Evolutionary conservation across 805 yeast species (phyloP).

Genomic region (Metschnikowia koreensis): DNA sequence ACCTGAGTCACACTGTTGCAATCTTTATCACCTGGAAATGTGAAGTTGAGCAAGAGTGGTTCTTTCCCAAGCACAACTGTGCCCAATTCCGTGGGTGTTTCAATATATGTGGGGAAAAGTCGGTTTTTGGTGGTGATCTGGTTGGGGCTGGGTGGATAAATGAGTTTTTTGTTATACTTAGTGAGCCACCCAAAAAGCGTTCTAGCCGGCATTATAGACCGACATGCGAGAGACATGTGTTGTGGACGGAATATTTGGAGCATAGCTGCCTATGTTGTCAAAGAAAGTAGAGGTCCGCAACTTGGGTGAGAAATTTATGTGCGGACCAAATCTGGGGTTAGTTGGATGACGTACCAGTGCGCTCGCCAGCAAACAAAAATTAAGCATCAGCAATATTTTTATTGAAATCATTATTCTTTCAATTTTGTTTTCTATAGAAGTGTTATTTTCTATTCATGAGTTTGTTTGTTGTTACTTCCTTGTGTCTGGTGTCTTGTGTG

Average conservation of each 20-base stretch:
- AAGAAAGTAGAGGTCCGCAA: not conserved
- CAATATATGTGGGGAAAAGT: constrained; percentile 42
- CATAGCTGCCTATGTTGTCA: constrained; percentile 3
- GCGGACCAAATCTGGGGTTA: not conserved
- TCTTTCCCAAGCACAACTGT: constrained; percentile 49
- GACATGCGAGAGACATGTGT: constrained; percentile 9
- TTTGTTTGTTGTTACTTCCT: no score
- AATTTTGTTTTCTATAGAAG: no score
- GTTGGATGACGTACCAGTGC: not conserved
- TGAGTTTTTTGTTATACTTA: constrained; percentile 22
- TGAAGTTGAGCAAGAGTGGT: constrained; percentile 72
- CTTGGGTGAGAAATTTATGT: not conserved
- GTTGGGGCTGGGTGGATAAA: constrained; percentile 42
- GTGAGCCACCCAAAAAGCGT: constrained; percentile 19
- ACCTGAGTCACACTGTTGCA: constrained; percentile 64
- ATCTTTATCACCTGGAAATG: constrained; percentile 59
- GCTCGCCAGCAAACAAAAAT: not conserved
- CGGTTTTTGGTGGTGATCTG: constrained; percentile 40
- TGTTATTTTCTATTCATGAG: no score
- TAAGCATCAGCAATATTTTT: no score
- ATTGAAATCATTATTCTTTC: no score
- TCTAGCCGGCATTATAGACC: constrained; percentile 10
- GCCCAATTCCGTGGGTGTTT: constrained; percentile 59
- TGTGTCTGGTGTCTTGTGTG: no score
- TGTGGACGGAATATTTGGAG: constrained; percentile 9